Percentiles rank a stretch among this genome's conserved stretches.
phyloP scores from a whole-genome alignment of 805 yeast genomes.

The Starmerella apis region DNA sequence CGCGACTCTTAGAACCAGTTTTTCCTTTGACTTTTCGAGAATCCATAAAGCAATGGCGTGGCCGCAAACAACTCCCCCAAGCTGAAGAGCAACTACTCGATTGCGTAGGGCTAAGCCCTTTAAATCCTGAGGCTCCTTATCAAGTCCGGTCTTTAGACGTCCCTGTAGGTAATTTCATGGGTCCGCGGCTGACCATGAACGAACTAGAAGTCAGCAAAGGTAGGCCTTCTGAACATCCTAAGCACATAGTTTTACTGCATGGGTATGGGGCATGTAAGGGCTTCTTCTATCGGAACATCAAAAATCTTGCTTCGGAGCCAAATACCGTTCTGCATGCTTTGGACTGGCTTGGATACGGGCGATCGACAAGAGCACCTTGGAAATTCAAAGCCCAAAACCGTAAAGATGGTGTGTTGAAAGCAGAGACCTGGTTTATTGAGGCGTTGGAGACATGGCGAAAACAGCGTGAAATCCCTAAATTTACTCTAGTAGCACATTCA shows the following conservation, averaged over 20 bases:
- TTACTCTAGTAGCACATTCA: constrained; percentile 71
- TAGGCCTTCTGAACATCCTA: constrained; percentile 26
- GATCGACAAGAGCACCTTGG: constrained; percentile 48
- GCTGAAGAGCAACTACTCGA: constrained; percentile 47
- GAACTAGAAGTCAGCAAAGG: constrained; percentile 48
- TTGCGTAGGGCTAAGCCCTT: constrained; percentile 41
- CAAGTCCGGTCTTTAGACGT: constrained; percentile 34
- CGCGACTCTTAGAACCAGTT: constrained; percentile 25
- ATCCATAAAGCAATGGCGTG: constrained; percentile 39
- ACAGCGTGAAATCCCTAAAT: constrained; percentile 40
- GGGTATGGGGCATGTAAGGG: constrained; percentile 93
- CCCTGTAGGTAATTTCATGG: constrained; percentile 11
- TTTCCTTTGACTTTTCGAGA: constrained; percentile 34
- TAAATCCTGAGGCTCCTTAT: constrained; percentile 17
- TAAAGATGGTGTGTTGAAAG: constrained; percentile 37
- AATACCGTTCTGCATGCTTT: constrained; percentile 73
- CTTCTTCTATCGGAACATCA: constrained; percentile 63
- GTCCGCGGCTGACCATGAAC: constrained; percentile 39
- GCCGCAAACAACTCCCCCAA: constrained; percentile 30
- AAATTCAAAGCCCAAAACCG: constrained; percentile 35
- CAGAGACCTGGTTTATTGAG: constrained; percentile 56
- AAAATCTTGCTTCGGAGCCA: constrained; percentile 33
- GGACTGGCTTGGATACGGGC: constrained; percentile 84
- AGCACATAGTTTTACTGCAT: constrained; percentile 64
- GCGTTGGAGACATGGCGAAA: constrained; percentile 56